Evolutionary conservation across 768 basidiomycete genomes (phyloP).

Genomic region (Collybiopsis confluens): DNA sequence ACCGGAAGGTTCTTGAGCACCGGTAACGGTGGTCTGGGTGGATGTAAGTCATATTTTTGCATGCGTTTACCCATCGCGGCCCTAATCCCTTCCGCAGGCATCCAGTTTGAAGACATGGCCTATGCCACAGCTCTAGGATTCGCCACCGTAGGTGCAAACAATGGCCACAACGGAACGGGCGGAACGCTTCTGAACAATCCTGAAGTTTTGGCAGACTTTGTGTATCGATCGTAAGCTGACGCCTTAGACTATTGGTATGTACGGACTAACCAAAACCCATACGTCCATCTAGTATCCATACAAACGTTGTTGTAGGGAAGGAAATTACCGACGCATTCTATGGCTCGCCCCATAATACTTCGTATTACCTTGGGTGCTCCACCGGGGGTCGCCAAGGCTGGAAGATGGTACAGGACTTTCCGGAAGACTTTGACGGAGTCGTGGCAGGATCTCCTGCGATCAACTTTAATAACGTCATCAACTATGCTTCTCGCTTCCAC

Average conservation of each 20-base stretch:
- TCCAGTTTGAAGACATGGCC: constrained; percentile 7
- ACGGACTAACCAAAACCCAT: neutral
- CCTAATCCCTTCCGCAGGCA: constrained; percentile 3
- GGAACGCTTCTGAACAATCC: constrained; percentile 13
- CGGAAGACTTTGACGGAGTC: constrained; percentile 20
- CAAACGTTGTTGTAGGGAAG: constrained; percentile 15
- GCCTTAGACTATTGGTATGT: neutral
- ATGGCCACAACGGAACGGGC: constrained; percentile 17
- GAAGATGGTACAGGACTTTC: constrained; percentile 11
- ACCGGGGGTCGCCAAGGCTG: constrained; percentile 19
- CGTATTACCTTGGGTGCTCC: constrained; percentile 20
- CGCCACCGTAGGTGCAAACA: constrained; percentile 16
- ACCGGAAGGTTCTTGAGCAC: constrained; percentile 8
- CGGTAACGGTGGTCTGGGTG: constrained; percentile 10
- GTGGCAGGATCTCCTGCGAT: constrained; percentile 19
- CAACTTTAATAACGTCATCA: neutral
- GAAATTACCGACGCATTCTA: constrained; percentile 17
- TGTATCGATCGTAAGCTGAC: constrained; percentile 10
- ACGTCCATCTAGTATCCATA: constrained; percentile 14
- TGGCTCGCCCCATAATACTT: constrained; percentile 11
- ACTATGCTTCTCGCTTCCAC: constrained; percentile 4
- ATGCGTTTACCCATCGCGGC: neutral
- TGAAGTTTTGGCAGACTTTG: constrained; percentile 19
- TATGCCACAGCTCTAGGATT: constrained; percentile 13
- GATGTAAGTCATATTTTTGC: constrained; percentile 10